phyloP scores from a whole-genome alignment of 805 yeast species.

The Metschnikowia continentalis region DNA sequence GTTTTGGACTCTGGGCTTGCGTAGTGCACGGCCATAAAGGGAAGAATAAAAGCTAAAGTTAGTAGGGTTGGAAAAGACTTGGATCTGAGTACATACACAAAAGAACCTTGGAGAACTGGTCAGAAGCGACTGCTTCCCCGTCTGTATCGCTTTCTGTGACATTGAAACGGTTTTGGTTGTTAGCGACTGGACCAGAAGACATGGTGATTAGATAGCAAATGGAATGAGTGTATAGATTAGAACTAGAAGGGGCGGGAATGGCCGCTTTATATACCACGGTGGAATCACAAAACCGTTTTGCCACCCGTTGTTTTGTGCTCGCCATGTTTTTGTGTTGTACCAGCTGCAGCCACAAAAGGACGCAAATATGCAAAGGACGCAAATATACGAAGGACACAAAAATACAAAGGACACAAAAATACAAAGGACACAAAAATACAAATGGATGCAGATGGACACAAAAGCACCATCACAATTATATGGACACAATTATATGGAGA shows the following conservation, averaged over 20 bases:
- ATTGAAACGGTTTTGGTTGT: background rate
- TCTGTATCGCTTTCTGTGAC: background rate
- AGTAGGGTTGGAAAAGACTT: background rate
- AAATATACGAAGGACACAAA: background rate
- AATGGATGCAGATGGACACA: too few species aligned
- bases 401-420: too few species aligned
- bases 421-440: too few species aligned
- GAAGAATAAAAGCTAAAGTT: slow-evolving; percentile 3
- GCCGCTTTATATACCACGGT: background rate
- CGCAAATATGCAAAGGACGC: too few species aligned
- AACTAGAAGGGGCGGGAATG: background rate
- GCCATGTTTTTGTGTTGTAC: background rate
- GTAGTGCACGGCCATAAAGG: slow-evolving; percentile 1
- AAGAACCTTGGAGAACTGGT: slow-evolving; percentile 3
- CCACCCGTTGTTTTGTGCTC: background rate
- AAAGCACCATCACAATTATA: too few species aligned
- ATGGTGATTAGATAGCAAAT: slow-evolving; percentile 1
- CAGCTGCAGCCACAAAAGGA: background rate
- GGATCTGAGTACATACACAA: background rate
- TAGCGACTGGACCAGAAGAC: slow-evolving; percentile 1
- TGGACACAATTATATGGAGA: too few species aligned
- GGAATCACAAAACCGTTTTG: background rate
- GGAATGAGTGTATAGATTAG: background rate
- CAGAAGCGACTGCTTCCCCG: too few species aligned
- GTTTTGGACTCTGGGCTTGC: background rate